A percentile compares a stretch with the other conserved stretches of the same genome.
Conservation (phyloP, 2,329 filamentous ascomycete genomes). For the Botrytis squamosa region DNA sequence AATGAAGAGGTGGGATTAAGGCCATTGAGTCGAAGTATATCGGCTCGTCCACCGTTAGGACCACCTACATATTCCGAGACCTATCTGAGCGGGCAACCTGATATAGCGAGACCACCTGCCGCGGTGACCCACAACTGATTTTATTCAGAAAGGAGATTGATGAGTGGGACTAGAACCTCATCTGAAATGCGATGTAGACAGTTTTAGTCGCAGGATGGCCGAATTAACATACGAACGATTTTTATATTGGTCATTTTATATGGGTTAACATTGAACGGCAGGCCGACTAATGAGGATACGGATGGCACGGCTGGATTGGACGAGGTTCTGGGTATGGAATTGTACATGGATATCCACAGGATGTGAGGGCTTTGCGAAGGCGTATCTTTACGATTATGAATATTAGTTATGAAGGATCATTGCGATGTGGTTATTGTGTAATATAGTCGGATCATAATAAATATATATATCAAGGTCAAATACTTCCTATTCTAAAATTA, state of each 20-base stretch:
- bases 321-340: slow-evolving; percentile 1
- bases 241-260: not conserved
- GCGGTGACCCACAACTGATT: slow-evolving; percentile 25
- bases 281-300: not conserved
- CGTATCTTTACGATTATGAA: not conserved
- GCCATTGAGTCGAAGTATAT: slow-evolving; percentile 17
- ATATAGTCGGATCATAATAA: not conserved
- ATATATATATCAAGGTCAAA: not conserved
- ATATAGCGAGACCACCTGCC: slow-evolving; percentile 26
- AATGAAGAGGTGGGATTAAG: slow-evolving; percentile 25
- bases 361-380: not conserved
- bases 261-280: slow-evolving; percentile 2
- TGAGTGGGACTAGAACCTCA: slow-evolving; percentile 12
- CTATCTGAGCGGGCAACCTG: slow-evolving; percentile 17
- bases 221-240: not conserved
- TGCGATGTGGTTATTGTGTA: not conserved
- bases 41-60: slow-evolving; percentile 9
- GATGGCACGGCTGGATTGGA: not conserved
- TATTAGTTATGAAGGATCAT: not conserved
- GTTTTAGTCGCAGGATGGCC: not conserved
- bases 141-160: slow-evolving; percentile 23
- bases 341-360: not conserved
- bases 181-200: not conserved
- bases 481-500: not conserved
- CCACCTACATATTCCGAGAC: slow-evolving; percentile 35